phyloP scores from a whole-genome alignment of 441 rosid genomes.

The Rhodomyrtus psidioides region DNA sequence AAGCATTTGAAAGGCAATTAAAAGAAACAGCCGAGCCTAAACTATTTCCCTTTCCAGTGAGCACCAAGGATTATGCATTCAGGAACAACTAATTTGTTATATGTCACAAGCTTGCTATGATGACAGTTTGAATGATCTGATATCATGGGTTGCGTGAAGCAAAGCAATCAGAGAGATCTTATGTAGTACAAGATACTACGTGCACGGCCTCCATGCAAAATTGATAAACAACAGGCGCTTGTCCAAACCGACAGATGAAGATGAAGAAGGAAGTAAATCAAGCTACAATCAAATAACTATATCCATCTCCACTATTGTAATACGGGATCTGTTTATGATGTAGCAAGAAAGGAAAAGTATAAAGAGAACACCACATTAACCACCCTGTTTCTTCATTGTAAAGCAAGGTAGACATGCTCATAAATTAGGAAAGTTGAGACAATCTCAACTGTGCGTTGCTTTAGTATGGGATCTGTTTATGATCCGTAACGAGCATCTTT shows the following conservation, averaged over 20 bases:
- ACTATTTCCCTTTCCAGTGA: neutral
- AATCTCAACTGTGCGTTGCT: neutral
- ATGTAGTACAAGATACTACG: neutral
- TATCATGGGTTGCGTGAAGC: neutral
- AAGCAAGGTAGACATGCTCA: neutral
- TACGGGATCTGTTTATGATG: neutral
- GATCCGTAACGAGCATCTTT: no score
- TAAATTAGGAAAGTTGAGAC: neutral
- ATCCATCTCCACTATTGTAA: neutral
- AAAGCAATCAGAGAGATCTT: neutral
- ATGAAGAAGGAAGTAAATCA: neutral
- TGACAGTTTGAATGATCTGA: neutral
- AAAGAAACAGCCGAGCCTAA: neutral
- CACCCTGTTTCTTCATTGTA: neutral
- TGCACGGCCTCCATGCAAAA: neutral
- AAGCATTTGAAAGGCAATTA: neutral
- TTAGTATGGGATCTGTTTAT: no score
- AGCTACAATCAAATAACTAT: neutral
- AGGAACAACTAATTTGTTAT: neutral
- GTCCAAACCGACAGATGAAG: neutral
- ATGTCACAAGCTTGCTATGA: neutral
- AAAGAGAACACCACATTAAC: neutral
- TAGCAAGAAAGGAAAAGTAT: neutral
- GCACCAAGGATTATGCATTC: neutral
- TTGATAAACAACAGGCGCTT: neutral